Evolutionary conservation across 805 yeast species (phyloP).

Genomic region (Nakazawaea ambrosiae): DNA sequence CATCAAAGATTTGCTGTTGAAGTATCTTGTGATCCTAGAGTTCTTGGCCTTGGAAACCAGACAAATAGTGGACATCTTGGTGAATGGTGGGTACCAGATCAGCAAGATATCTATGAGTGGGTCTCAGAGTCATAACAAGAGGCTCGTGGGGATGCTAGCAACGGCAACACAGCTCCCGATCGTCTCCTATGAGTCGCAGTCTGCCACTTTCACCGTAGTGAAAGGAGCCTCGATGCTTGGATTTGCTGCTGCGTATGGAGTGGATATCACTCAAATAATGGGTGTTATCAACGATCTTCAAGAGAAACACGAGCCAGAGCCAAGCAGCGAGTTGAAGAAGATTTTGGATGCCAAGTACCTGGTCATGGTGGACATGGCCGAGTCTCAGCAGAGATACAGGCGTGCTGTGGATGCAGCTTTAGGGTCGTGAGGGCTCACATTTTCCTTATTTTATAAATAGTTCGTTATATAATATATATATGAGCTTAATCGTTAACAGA

Average conservation of each 20-base stretch:
- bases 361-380: conserved; percentile 28
- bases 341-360: conserved; percentile 19
- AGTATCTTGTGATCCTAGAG: conserved; percentile 41
- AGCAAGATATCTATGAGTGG: conserved; percentile 38
- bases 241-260: conserved; percentile 10
- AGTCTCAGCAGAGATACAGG: conserved; percentile 25
- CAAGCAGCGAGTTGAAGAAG: conserved; percentile 18
- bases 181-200: conserved; percentile 3
- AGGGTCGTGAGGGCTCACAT: too few relatives aligned
- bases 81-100: conserved; percentile 17
- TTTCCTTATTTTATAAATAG: neutral
- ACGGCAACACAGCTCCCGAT: conserved; percentile 16
- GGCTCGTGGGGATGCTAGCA: conserved; percentile 29
- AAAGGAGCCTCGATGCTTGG: conserved; percentile 22
- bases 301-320: conserved; percentile 18
- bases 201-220: conserved; percentile 21
- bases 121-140: conserved; percentile 41
- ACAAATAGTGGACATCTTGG: conserved; percentile 29
- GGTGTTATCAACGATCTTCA: conserved; percentile 7
- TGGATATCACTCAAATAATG: conserved; percentile 13
- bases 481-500: neutral
- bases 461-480: neutral
- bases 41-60: conserved; percentile 44
- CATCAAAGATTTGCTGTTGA: conserved; percentile 26
- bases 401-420: conserved; percentile 15